Conservation (phyloP, 352 stramenopile genomes). For the Pythium insidiosum region DNA sequence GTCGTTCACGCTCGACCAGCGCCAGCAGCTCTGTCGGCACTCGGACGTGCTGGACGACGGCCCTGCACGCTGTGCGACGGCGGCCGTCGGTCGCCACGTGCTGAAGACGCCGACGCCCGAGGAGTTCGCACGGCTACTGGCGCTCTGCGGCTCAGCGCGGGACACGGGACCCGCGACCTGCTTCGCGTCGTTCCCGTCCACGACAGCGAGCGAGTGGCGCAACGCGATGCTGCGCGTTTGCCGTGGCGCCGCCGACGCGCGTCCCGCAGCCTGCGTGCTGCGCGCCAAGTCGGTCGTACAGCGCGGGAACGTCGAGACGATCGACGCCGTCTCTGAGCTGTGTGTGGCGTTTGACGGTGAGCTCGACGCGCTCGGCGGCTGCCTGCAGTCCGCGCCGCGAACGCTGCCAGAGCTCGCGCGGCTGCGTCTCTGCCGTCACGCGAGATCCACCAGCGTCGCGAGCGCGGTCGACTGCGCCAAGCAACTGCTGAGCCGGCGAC, state of each 20-base stretch:
- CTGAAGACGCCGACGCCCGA: conserved; percentile 16
- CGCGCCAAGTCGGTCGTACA: not conserved
- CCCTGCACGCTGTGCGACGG: not conserved
- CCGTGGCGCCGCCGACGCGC: not conserved
- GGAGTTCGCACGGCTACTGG: not conserved
- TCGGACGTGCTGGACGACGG: not conserved
- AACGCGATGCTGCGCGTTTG: not conserved
- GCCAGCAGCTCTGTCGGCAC: not conserved
- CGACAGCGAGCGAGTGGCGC: not conserved
- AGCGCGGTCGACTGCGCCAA: conserved; percentile 13
- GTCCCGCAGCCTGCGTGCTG: not conserved
- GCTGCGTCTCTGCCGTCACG: conserved; percentile 1
- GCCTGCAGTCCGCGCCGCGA: too few relatives aligned
- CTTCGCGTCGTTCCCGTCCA: not conserved
- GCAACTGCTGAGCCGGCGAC: conserved; percentile 10
- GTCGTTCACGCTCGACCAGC: not conserved
- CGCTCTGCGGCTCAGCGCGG: not conserved
- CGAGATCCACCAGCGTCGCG: not conserved
- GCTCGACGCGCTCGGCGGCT: not conserved
- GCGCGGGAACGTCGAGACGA: not conserved
- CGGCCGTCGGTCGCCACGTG: conserved; percentile 4
- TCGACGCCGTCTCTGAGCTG: not conserved
- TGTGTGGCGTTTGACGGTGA: not conserved
- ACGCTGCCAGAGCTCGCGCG: not conserved
- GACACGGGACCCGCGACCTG: not conserved